Evolutionary conservation across 768 basidiomycete genomes (phyloP), one percentile per base, ranked within the genome.

Genomic region (Pleurotus giganteus): DNA sequence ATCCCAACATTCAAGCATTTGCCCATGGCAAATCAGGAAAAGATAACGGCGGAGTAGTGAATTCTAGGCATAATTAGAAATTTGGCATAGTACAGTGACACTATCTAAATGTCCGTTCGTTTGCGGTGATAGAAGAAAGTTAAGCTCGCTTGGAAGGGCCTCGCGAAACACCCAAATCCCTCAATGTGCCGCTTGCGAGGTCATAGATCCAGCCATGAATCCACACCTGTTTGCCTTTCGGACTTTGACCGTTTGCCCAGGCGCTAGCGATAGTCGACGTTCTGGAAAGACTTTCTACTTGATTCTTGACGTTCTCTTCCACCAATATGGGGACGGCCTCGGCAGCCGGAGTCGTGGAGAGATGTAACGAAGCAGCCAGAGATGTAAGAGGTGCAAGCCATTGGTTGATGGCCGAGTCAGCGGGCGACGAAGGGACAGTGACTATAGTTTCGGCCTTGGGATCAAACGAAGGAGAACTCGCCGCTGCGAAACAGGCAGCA

Each of bases 371-470:
- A n/a, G 59, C 63, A 61, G 74, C 74, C 60, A 81, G 71, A 15
- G 62, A 39, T 31, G 73, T 74, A 57, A 88, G 72, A 1, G 86
- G 83, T 13, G 70, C 63, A 47, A 88, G 74, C 83, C 85, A 88
- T 58, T 76, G 71, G 3, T 65, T 66, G 47, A 88, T 73, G 2
- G 80, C 73, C 0, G 68, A 65, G 45, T 61, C 58, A 26, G 59
- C 62, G 46, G 61, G 59, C 13, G 46, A 60, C 29, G 60, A 60
- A 34, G 60, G 46, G 12, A 54, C 44, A 21, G 60, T 56, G 55
- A 56, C 53, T 19, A 29, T 59, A 47, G 44, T 57, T 37, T 29
- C 29, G 4, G 53, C 60, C 5, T 23, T 41, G 12, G 53, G 15
- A 12, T 50, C 26, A 8, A 60, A 15, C 4, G 58, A 47, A 5